Base-by-base conservation (phyloP, 2,329 filamentous ascomycete genomes). In the Stagonosporopsis chrysanthemi region DNA sequence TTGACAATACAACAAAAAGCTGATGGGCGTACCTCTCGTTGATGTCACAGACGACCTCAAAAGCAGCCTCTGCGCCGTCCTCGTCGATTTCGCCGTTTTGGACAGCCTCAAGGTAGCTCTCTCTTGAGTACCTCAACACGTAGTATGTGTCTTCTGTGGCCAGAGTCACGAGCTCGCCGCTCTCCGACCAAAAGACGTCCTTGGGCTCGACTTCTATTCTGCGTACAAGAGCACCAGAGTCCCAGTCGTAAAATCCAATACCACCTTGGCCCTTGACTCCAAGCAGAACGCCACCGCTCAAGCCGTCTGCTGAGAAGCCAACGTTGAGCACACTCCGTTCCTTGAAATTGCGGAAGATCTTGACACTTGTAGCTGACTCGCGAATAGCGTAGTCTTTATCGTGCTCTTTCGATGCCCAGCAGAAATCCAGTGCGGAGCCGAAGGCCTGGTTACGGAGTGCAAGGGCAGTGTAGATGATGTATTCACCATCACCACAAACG, bases 401-500 rank as follows among this genome's bases (percentile, higher is more conserved):
- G 79, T 97, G 97, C 56, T 97, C 94, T 79, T 97, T 97, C 41
- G 91, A 91, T 0, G 90, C 94, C 95, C 95, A 99, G 11, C 91
- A 93, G 76, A 99, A 99, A 79, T 99, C 95, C 49, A 98, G 81
- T 6, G 94, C 95, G 38, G 91, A 93, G 22, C 95, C 95, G 71
- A 99, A 99, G 3, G 92, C 92, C 81, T 98, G 97, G 80, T 99
- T 98, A 75, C 95, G 88, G 86, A 96, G 96, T 3, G 94, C 94
- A 56, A 98, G 84, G 53, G 95, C 93, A 26, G 95, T 98, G 81
- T 98, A 98, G 71, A 98, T 97, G 76, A 98, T 98, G 80, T 97
- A 99, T 78, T 99, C 95, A 61, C 95, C 95, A 75, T 99, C 95
- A 65, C 95, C 95, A 65, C 94, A 98, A 2, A 93, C 89, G 17